Evolutionary conservation across 225 moss, liverwort and hornwort genomes (phyloP).

Genomic region (Physcomitrellopsis africana): DNA sequence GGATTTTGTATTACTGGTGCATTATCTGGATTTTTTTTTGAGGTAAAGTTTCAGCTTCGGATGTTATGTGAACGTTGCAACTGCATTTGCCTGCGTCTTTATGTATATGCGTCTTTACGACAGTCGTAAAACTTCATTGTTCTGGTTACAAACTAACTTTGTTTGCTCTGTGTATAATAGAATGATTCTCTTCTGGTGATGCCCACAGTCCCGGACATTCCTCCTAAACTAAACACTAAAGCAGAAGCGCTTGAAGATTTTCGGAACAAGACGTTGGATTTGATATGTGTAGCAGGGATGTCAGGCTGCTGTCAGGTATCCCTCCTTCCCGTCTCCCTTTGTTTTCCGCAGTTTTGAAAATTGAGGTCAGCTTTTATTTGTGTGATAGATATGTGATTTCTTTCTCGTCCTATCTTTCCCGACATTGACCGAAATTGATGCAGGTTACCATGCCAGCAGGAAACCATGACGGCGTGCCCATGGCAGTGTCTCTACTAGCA

Average conservation of each 20-base stretch:
- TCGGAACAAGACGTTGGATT: conserved; percentile 67
- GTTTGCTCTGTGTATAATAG: conserved; percentile 43
- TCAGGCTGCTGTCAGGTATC: conserved; percentile 95
- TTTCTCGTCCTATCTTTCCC: background rate
- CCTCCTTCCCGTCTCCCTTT: background rate
- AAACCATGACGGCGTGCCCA: conserved; percentile 63
- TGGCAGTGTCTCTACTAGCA: conserved; percentile 83
- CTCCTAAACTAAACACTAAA: conserved; percentile 83
- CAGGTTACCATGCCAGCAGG: conserved; percentile 92
- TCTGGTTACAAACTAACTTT: conserved; percentile 25
- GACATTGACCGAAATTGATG: conserved; percentile 21
- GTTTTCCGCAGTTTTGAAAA: background rate
- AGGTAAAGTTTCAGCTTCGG: background rate
- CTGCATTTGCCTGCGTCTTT: conserved; percentile 3
- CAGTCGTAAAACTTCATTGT: conserved; percentile 10
- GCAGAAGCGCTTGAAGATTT: conserved; percentile 59
- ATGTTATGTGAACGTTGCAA: background rate
- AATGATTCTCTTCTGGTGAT: conserved; percentile 79
- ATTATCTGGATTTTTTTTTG: background rate
- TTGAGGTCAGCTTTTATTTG: background rate
- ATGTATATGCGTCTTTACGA: background rate
- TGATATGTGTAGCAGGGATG: conserved; percentile 81
- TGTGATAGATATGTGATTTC: background rate
- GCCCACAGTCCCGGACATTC: conserved; percentile 85
- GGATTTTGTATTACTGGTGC: background rate